Base-by-base conservation (phyloP, 176 grass and related monocot genomes). In the Zea luxurians region DNA sequence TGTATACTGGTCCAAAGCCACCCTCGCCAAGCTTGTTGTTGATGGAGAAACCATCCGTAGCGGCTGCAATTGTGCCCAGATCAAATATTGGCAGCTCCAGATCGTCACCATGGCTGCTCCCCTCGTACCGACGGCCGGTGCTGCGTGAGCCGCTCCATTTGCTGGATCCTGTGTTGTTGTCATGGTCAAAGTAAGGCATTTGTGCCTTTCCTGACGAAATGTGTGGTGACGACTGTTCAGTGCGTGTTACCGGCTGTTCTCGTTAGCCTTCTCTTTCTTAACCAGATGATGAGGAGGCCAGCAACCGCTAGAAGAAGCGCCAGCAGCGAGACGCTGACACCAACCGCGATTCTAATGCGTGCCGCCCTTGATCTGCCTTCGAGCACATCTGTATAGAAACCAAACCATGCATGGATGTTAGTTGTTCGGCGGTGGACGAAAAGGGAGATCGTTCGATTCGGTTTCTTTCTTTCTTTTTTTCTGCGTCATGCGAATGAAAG, bases 1-100 rank as follows among this genome's bases (percentile, higher is more conserved):
- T 93, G 15, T 89, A 93, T 2, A 93, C 87, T 40, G 90, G 87
- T 61, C 90, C 87, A 76, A 93, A 93, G 58, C 91, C 91, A 48
- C 91, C 87, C 11, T 85, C 87, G 4, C 91, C 87, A 6, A 93
- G 84, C 44, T 93, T 93, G 36, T 93, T 93, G 17, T 77, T 46
- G 58, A 77, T 74, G 2, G 87, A 89, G 84, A 93, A 93, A 84
- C 84, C 78, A 54, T 89, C 73, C 10, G 91, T 89, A n/a, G 91
- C 87, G 43, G 63, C 69, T 17, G 68, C 64, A 72, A 87, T 89
- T n/a, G 78, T 75, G 18, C 50, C 81, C 34, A 87, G 49, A 85
- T 91, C 89, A 85, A 88, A 91, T 44, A 84, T 78, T 13, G 85
- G 89, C 48, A 88, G 73, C 2, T 88, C 89, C 42, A 85, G 42